Conservation (phyloP, 176 grass and related monocot genomes). For the Hordeum marinum region DNA sequence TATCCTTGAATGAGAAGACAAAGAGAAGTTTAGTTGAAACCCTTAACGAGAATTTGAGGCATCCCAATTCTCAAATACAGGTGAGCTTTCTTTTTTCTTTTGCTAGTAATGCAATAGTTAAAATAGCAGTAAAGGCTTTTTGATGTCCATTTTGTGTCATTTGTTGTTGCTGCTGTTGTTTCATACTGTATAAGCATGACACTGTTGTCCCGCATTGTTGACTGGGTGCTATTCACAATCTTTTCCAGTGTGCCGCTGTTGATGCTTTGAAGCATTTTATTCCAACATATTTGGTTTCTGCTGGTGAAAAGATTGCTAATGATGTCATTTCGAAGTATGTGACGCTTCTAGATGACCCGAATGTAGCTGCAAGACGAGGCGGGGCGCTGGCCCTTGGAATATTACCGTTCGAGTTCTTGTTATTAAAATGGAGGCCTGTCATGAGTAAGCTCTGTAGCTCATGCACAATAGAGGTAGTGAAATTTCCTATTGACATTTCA, state of each 20-base stretch:
- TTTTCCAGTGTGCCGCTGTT: conserved; percentile 71
- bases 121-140: neutral
- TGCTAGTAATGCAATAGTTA: neutral
- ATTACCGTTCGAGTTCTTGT: conserved; percentile 80
- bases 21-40: conserved; percentile 86
- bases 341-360: conserved; percentile 74
- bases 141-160: conserved; percentile 4
- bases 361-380: conserved; percentile 96
- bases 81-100: conserved; percentile 27
- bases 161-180: neutral
- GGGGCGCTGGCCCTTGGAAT: conserved; percentile 83
- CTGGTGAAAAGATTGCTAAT: conserved; percentile 56
- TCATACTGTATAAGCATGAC: neutral
- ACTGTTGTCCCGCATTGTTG: conserved; percentile 8
- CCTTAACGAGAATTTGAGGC: conserved; percentile 91
- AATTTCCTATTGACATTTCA: conserved; percentile 10
- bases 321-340: conserved; percentile 61
- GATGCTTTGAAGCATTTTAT: conserved; percentile 82
- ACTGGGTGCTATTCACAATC: conserved; percentile 30
- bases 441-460: conserved; percentile 82
- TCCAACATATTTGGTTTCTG: conserved; percentile 75
- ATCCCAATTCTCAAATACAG: conserved; percentile 98
- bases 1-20: conserved; percentile 83
- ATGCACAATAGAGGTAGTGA: conserved; percentile 78
- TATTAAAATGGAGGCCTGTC: conserved; percentile 63